phyloP scores from a whole-genome alignment of 164 flowering plant species.

The Vitis rupestris region DNA sequence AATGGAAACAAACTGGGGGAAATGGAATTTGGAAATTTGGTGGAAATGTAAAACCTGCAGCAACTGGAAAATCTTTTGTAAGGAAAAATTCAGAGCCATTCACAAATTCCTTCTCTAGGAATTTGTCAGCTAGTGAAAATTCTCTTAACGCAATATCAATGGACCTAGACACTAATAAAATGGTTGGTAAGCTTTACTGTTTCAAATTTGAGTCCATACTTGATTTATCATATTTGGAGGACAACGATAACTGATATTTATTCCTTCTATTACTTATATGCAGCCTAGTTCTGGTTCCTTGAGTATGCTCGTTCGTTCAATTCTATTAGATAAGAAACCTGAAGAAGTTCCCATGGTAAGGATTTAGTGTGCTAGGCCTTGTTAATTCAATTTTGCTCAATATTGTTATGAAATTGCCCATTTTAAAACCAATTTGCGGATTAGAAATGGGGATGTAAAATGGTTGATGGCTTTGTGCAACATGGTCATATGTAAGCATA shows the following conservation, averaged over 20 bases:
- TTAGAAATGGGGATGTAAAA: too few relatives aligned
- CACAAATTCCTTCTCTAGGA: conserved; percentile 61
- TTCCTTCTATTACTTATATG: conserved; percentile 8
- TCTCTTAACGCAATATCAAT: conserved; percentile 21
- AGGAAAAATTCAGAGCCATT: conserved; percentile 89
- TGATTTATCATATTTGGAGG: neutral
- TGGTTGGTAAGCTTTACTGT: conserved; percentile 53
- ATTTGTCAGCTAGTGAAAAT: conserved; percentile 51
- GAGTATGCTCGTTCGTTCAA: conserved; percentile 68
- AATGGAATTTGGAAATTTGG: conserved; percentile 84
- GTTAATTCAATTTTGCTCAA: too few relatives aligned
- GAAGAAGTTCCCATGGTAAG: conserved; percentile 87
- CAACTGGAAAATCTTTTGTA: conserved; percentile 56
- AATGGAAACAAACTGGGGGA: conserved; percentile 85
- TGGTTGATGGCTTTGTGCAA: too few relatives aligned
- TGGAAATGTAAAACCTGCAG: conserved; percentile 56
- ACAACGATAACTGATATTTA: neutral
- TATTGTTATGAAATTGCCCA: too few relatives aligned
- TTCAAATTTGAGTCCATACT: neutral
- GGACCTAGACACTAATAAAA: conserved; percentile 50
- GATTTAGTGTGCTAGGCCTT: too few relatives aligned
- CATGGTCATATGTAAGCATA: too few relatives aligned
- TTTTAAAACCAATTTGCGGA: too few relatives aligned
- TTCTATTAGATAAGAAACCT: conserved; percentile 77
- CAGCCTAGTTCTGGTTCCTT: conserved; percentile 61